Evolutionary conservation across 2,329 filamentous ascomycete species (phyloP).

Genomic region (Penicillium sp.): DNA sequence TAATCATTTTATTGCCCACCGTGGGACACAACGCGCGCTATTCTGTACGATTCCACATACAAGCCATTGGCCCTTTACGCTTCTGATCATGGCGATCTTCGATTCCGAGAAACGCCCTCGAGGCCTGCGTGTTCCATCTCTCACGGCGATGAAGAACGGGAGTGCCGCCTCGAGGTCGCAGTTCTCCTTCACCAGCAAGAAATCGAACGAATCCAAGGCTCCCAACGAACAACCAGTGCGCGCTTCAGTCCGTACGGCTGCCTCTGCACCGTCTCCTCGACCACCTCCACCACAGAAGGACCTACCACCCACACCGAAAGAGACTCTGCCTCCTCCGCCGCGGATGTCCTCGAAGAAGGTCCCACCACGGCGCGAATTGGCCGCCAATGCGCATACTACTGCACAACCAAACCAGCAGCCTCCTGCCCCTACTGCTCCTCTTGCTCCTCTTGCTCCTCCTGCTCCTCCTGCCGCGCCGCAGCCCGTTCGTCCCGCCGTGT

Average conservation of each 20-base stretch:
- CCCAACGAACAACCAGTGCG: conserved; percentile 7
- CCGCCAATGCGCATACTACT: conserved; percentile 7
- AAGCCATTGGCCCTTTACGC: conserved; percentile 2
- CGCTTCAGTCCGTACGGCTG: conserved; percentile 3
- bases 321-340: conserved; percentile 15
- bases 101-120: conserved; percentile 36
- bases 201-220: conserved; percentile 20
- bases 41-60: conserved; percentile 1
- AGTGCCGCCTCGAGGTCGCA: conserved; percentile 25
- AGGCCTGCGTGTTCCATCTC: conserved; percentile 35
- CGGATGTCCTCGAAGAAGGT: conserved; percentile 12
- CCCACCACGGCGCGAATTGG: conserved; percentile 11
- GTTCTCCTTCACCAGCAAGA: conserved; percentile 23
- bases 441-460: too few relatives aligned
- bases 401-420: not conserved
- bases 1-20: conserved; percentile 9
- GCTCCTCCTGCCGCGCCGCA: conserved; percentile 2
- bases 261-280: conserved; percentile 14
- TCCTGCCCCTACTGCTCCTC: too few relatives aligned
- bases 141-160: conserved; percentile 30
- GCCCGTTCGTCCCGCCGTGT: conserved; percentile 10
- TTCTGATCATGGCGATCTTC: conserved; percentile 31
- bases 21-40: not conserved
- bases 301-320: conserved; percentile 26
- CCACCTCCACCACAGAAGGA: conserved; percentile 25